phyloP scores from a whole-genome alignment of 805 yeast genomes.

The Cyberlindnera mycetangii region DNA sequence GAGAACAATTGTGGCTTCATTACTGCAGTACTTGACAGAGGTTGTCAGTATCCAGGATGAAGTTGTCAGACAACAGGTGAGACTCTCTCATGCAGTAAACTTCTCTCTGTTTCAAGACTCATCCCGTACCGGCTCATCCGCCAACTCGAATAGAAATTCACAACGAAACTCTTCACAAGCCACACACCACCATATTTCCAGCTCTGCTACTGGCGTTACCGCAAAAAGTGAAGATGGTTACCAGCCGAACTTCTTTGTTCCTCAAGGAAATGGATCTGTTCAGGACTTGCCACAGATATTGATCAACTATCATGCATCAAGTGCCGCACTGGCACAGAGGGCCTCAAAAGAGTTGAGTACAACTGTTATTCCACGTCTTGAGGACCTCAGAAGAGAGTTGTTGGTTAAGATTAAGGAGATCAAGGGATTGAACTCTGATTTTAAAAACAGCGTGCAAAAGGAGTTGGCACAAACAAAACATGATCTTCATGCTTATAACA shows the following conservation, averaged over 20 bases:
- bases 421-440: constrained; percentile 76
- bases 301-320: constrained; percentile 59
- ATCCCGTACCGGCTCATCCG: constrained; percentile 1
- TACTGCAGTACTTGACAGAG: constrained; percentile 73
- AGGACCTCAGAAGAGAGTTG: constrained; percentile 70
- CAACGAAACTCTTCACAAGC: constrained; percentile 6
- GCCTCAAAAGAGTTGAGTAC: constrained; percentile 59
- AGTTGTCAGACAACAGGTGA: constrained; percentile 73
- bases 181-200: too few relatives aligned
- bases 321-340: constrained; percentile 56
- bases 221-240: constrained; percentile 14
- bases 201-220: constrained; percentile 31
- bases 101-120: constrained; percentile 32
- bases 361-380: constrained; percentile 63
- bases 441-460: constrained; percentile 67
- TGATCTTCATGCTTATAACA: constrained; percentile 50
- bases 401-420: constrained; percentile 85
- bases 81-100: constrained; percentile 75
- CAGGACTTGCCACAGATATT: constrained; percentile 78
- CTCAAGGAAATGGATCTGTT: constrained; percentile 75
- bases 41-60: constrained; percentile 86
- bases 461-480: constrained; percentile 67
- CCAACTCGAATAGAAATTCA: not conserved
- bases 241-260: constrained; percentile 53
- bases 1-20: constrained; percentile 74